A percentile compares a stretch with the other conserved stretches of the same genome.
These are phyloP conservation scores for Chenopodium album DNA, from an alignment of 148 eudicot species.

Conservation along the genomic window DNA sequence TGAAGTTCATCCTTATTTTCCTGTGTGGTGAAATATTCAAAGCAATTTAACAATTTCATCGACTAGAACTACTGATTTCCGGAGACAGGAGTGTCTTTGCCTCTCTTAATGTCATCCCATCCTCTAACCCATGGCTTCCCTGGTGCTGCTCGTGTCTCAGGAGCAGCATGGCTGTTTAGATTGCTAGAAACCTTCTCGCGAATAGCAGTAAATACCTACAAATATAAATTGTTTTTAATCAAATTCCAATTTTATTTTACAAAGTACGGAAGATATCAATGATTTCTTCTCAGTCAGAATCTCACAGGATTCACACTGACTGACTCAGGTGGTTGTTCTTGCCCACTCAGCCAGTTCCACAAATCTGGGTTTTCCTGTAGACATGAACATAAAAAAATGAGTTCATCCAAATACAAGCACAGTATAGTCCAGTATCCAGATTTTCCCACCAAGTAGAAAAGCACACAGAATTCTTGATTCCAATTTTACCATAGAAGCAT, in stretches of 20 bases:
- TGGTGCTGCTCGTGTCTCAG: slow-evolving; percentile 78
- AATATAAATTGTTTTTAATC: neutral
- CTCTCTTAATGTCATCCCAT: slow-evolving; percentile 93
- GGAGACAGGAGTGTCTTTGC: slow-evolving; percentile 56
- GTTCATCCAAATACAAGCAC: neutral
- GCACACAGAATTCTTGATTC: neutral
- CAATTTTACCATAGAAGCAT: neutral
- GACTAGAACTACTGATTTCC: slow-evolving; percentile 72
- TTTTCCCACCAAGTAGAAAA: too few species aligned
- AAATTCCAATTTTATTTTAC: neutral
- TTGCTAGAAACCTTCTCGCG: slow-evolving; percentile 58
- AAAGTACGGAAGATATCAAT: neutral
- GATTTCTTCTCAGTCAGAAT: neutral
- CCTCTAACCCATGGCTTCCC: slow-evolving; percentile 97
- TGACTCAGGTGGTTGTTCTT: slow-evolving; percentile 80
- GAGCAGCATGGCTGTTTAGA: slow-evolving; percentile 65
- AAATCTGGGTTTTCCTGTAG: slow-evolving; percentile 91
- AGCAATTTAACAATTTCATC: slow-evolving; percentile 8
- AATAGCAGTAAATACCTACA: slow-evolving; percentile 72
- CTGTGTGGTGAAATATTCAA: neutral
- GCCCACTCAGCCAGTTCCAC: slow-evolving; percentile 91
- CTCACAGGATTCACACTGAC: slow-evolving; percentile 71
- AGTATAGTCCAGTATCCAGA: neutral
- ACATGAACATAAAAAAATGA: neutral
- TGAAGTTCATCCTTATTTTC: slow-evolving; percentile 3